phyloP scores from a whole-genome alignment of 2,329 filamentous ascomycete genomes.

The Lasiodiplodia theobromae region DNA sequence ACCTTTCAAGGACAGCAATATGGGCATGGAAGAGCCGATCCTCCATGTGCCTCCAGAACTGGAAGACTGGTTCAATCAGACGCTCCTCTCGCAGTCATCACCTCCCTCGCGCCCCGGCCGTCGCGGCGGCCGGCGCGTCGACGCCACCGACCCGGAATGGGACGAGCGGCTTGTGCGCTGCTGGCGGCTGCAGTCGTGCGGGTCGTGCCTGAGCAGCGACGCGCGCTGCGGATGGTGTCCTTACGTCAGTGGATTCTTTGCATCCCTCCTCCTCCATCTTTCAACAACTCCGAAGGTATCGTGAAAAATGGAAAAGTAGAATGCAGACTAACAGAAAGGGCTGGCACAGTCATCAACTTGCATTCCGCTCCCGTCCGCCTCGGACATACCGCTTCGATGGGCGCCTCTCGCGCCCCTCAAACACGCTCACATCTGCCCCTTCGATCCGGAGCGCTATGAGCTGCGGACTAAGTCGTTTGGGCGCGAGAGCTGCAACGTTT shows the following conservation, averaged over 20 bases:
- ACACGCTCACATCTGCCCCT: conserved; percentile 43
- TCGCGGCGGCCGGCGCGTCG: not conserved
- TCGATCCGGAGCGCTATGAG: conserved; percentile 53
- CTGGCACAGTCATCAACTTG: conserved; percentile 49
- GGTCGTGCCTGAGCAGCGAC: conserved; percentile 37
- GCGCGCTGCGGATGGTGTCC: conserved; percentile 54
- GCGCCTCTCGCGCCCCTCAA: conserved; percentile 50
- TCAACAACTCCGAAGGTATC: not conserved
- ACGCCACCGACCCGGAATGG: not conserved
- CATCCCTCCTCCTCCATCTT: not conserved
- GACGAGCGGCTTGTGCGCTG: conserved; percentile 36
- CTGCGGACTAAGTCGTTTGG: conserved; percentile 53
- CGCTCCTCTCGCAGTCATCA: not conserved
- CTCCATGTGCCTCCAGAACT: not conserved
- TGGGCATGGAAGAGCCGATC: not conserved
- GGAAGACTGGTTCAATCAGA: not conserved
- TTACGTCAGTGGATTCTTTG: conserved; percentile 41
- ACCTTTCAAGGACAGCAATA: not conserved
- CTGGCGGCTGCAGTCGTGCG: conserved; percentile 43
- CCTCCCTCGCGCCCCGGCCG: not conserved
- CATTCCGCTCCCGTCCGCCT: conserved; percentile 48
- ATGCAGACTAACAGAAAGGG: not conserved
- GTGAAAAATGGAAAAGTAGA: not conserved
- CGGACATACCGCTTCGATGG: conserved; percentile 38
- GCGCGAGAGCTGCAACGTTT: conserved; percentile 49